Conservation (phyloP, 2,329 filamentous ascomycete species). For the Colletotrichum destructivum region DNA sequence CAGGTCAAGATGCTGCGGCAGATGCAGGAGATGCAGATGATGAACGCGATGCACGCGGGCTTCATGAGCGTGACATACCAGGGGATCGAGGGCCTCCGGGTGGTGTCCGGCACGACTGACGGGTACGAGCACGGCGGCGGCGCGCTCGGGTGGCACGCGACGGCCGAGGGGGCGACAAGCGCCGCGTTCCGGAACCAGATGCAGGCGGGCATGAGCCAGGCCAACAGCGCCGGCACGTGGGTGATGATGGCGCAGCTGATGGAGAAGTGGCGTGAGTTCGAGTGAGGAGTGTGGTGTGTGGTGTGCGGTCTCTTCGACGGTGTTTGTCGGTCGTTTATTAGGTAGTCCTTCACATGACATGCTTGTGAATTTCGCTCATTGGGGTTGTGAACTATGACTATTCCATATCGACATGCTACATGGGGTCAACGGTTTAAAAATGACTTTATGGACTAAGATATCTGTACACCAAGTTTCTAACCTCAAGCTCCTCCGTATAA, state of each 20-base stretch:
- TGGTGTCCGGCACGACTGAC: slow-evolving; percentile 48
- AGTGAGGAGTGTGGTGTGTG: background rate
- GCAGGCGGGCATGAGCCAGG: slow-evolving; percentile 21
- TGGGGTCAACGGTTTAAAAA: too few species aligned
- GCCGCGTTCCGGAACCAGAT: slow-evolving; percentile 28
- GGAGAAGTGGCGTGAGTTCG: slow-evolving; percentile 8
- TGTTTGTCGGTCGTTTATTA: background rate
- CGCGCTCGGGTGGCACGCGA: slow-evolving; percentile 54
- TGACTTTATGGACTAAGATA: too few species aligned
- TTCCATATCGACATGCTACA: too few species aligned
- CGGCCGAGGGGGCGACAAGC: slow-evolving; percentile 51
- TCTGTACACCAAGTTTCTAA: too few species aligned
- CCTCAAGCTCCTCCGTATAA: too few species aligned
- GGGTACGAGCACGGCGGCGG: slow-evolving; percentile 53
- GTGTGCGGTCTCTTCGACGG: background rate
- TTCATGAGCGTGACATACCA: slow-evolving; percentile 52
- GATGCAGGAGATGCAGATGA: slow-evolving; percentile 42
- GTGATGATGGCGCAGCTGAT: slow-evolving; percentile 4
- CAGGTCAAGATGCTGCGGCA: slow-evolving; percentile 22
- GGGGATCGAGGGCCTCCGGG: slow-evolving; percentile 49
- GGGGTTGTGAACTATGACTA: too few species aligned
- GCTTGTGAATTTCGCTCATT: background rate
- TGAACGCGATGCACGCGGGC: slow-evolving; percentile 48
- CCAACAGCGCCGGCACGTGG: slow-evolving; percentile 13
- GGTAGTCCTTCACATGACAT: background rate